Base-by-base conservation (phyloP, 345 rosid genomes). In the Abelmoschus esculentus region DNA sequence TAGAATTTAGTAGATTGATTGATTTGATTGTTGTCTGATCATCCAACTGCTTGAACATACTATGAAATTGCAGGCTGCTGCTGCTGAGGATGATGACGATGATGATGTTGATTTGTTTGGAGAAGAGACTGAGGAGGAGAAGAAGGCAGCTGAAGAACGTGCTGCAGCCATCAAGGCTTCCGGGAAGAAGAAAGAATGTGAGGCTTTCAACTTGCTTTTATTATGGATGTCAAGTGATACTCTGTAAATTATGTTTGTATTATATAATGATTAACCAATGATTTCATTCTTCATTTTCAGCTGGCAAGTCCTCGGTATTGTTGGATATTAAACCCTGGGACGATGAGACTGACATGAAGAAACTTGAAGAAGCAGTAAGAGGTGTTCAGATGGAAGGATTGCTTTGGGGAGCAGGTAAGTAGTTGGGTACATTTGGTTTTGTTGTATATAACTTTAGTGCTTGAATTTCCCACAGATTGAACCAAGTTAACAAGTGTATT, bases 291-390 rank as follows among this genome's bases (percentile, higher is more conserved):
- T 19, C 32, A 4, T 59, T 32, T 7, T 31, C 74, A 90, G 96
- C 87, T 56, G 96, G 96, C 18, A 90, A 90, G 86, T 90, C 96
- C 1, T 88, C 92, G 10, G 92, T 90, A 36, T 70, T 90, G 61
- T 34, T 90, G 81, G 95, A 90, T 73, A 67, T 90, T 56, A 90
- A 90, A 73, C 96, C 96, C 1, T 88, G 96, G 96, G 96, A 90
- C 73, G 96, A 90, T 77, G 96, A 90, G 74, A 90, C 96, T 4
- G 96, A 90, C 83, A 90, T 90, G 96, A 83, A 86, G 78, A 90
- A 86, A 78, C 88, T 88, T 3, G 96, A 90, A 78, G 93, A 88
- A 72, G 83, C 87, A 26, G 96, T 90, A 47, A 82, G 95, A 72
- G 67, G 87, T 40, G 69, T 90, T 55, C 49, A 88, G 66, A 78